These are phyloP conservation scores for Spongospora subterranea DNA, from an alignment of 208 protist genomes.

Conservation along the genomic window DNA sequence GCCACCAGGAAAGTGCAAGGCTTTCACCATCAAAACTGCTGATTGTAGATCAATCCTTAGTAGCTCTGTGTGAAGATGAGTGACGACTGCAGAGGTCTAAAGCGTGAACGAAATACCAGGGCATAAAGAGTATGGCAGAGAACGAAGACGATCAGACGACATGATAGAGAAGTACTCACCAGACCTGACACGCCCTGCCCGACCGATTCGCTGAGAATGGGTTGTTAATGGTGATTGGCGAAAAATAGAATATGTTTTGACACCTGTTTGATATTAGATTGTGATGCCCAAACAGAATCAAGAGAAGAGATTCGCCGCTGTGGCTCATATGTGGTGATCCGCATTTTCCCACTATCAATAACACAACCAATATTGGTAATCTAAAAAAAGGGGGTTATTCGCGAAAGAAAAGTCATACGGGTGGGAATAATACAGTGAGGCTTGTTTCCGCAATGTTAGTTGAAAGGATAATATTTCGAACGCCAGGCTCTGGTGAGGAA, in stretches of 20 bases:
- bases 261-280: conserved; percentile 94
- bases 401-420: not conserved
- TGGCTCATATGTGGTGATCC: conserved; percentile 94
- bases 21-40: not conserved
- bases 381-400: not conserved
- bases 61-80: no score
- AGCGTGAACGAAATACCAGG: no score
- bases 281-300: conserved; percentile 93
- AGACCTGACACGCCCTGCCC: conserved; percentile 94
- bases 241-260: no score
- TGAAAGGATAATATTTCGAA: conserved; percentile 92
- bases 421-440: conserved; percentile 80
- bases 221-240: no score
- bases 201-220: conserved; percentile 99
- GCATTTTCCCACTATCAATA: conserved; percentile 97
- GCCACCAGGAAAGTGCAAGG: not conserved
- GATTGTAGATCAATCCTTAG: not conserved
- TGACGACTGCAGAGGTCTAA: no score
- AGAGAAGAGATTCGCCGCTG: conserved; percentile 92
- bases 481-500: conserved; percentile 67
- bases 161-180: conserved; percentile 94
- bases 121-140: not conserved
- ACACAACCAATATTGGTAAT: conserved; percentile 99
- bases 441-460: conserved; percentile 99
- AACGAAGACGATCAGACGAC: not conserved